Percentiles rank a stretch among this genome's conserved stretches.
Conservation (phyloP, 2,329 filamentous ascomycete species). For the Pseudodiploospora longispora region DNA sequence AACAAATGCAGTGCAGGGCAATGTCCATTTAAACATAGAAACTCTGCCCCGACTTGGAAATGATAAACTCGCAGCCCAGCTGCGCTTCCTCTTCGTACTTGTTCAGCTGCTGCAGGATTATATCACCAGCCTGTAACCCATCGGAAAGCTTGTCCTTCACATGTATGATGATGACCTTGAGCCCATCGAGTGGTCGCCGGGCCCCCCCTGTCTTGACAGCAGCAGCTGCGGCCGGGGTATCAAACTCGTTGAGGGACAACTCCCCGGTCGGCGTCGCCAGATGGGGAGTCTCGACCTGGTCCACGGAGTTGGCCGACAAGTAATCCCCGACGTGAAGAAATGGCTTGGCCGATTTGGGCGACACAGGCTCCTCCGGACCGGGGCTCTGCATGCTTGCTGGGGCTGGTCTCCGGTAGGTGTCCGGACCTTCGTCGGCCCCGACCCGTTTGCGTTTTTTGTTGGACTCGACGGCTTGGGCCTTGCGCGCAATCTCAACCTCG, state of each 20-base stretch:
- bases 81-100: conserved; percentile 56
- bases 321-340: conserved; percentile 1
- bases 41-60: conserved; percentile 59
- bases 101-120: conserved; percentile 61
- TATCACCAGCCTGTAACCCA: conserved; percentile 53
- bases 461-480: conserved; percentile 27
- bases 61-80: conserved; percentile 72
- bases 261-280: conserved; percentile 41
- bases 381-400: conserved; percentile 12
- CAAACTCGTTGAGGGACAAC: conserved; percentile 32
- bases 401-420: conserved; percentile 13
- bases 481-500: conserved; percentile 53
- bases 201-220: conserved; percentile 7
- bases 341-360: conserved; percentile 39
- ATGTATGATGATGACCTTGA: conserved; percentile 85
- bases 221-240: conserved; percentile 16
- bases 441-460: conserved; percentile 60
- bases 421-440: conserved; percentile 14
- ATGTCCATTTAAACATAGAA: conserved; percentile 35
- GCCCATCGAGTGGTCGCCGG: conserved; percentile 53
- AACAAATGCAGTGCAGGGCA: neutral
- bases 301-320: conserved; percentile 10
- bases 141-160: conserved; percentile 81
- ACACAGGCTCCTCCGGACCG: conserved; percentile 37
- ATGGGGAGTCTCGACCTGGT: conserved; percentile 30